Evolutionary conservation across 208 protist genomes (phyloP).

Genomic region (Leishmania turanica): DNA sequence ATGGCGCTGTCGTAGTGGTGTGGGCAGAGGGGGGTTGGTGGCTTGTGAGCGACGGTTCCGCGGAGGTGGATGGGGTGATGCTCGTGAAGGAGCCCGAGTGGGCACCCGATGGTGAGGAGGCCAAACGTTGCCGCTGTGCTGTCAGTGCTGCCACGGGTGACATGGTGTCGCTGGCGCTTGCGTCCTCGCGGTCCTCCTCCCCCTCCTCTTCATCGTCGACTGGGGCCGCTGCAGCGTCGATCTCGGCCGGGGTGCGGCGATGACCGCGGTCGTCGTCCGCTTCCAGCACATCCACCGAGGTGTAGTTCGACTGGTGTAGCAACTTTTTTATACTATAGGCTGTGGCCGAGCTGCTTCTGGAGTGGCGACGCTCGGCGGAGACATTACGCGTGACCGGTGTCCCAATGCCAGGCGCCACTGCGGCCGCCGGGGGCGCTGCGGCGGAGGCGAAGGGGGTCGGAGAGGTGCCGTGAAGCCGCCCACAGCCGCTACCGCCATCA

Average conservation of each 20-base stretch:
- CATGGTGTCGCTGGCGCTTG: not conserved
- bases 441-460: not conserved
- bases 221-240: slow-evolving; percentile 5
- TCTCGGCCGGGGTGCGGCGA: slow-evolving; percentile 3
- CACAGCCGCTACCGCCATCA: not conserved
- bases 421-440: not conserved
- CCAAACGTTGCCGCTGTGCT: not conserved
- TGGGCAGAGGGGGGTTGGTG: not conserved
- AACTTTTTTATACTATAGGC: not conserved
- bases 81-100: slow-evolving; percentile 11
- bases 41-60: not conserved
- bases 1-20: not conserved
- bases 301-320: slow-evolving; percentile 11
- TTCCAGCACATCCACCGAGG: not conserved
- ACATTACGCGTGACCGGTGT: not conserved
- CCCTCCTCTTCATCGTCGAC: slow-evolving; percentile 2
- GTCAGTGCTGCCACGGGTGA: not conserved
- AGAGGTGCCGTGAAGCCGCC: not conserved
- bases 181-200: not conserved
- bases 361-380: not conserved
- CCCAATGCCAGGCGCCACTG: not conserved
- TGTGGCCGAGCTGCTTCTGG: not conserved
- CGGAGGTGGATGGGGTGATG: not conserved
- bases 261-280: not conserved
- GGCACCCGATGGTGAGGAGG: not conserved